Base-by-base conservation (phyloP, 306 rosid genomes). In the Castanospermum australe region DNA sequence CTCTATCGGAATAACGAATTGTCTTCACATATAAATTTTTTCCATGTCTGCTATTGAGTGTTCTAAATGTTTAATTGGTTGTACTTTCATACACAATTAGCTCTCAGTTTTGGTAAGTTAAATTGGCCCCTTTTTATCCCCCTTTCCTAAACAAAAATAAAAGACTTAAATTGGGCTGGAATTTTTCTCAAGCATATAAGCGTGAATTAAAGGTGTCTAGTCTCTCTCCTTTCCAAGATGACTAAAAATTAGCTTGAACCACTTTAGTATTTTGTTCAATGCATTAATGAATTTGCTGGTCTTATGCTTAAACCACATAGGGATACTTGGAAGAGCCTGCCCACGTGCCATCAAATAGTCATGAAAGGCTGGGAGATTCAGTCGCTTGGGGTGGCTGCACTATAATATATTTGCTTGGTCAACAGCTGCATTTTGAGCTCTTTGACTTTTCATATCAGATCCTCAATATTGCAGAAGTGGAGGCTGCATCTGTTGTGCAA, bases 351-450 rank as follows among this genome's bases (percentile, higher is more conserved):
- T 84, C 98, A 84, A 89, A 75, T 84, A 88, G 83, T 84, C 90
- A 80, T 59, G 97, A 92, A 84, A 79, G 75, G 88, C 90, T 95
- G 73, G 99, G 99, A 74, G 99, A 95, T 84, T 95, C 99, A 48
- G 88, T 91, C n/a, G 97, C 99, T 47, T 95, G 99, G 99, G 99
- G 99, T 24, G 99, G 96, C 75, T 95, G 99, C 90, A 95, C 99
- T 76, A 82, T 95, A 73, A 90, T 95, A 76, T 92, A 95, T 86
- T 84, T 95, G 90, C 97, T 95, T 57, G 99, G 99, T 70, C 99
- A 95, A 75, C 99, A 95, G 81, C 87, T 92, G 61, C 97, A 95
- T 84, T 95, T 95, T 72, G 97, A 92, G 92, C 94, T 95, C 86
- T 91, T 95, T 77, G 99, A 95, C 87, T 95, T 95, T 85, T 95